Evolutionary conservation across 148 eudicot genomes (phyloP), one percentile per base, ranked within the genome.

Genomic region (Fallopia convolvulus): DNA sequence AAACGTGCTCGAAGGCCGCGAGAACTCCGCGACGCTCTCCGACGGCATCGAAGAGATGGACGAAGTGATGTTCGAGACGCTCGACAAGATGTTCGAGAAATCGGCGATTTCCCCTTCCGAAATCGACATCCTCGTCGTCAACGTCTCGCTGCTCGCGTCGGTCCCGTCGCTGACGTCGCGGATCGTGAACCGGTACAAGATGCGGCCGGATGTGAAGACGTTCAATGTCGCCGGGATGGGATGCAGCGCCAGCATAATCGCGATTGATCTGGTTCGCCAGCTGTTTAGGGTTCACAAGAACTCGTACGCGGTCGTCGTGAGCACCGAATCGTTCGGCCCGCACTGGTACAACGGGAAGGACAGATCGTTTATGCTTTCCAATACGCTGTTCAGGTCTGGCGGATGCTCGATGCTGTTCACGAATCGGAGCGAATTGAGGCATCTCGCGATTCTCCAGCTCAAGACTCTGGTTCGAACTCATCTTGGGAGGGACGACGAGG

Each of bases 321-420:
- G 89, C 80, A 76, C 90, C 0, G 98, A 93, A 39, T 87, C 94
- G 12, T 81, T 93, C 80, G 93, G 84, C 3, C 81, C 91, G 3
- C 84, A 93, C 41, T 93, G 98, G 98, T 93, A 93, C 53, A 79
- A 79, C 17, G 98, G 98, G 4, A 87, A 81, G 12, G 89, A 93
- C 26, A 83, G 86, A 21, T 89, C 97, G 0, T 91, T 93, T 85
- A 91, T 93, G 87, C 94, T 93, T 12, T 84, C 98, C 18, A 93
- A 93, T 70, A 88, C 92, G 56, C 84, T 93, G 15, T 91, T 93
- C 82, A 83, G 98, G 0, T 79, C 85, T 0, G 97, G 98, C 12
- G 98, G 98, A 0, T 91, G 94, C 75, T 86, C 97, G 3, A 87
- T 93, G 87, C 89, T 93, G 56, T 84, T 91, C 39, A 86, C 98